phyloP scores from a whole-genome alignment of 2,329 filamentous ascomycete genomes.

The Ascosphaera acerosa region DNA sequence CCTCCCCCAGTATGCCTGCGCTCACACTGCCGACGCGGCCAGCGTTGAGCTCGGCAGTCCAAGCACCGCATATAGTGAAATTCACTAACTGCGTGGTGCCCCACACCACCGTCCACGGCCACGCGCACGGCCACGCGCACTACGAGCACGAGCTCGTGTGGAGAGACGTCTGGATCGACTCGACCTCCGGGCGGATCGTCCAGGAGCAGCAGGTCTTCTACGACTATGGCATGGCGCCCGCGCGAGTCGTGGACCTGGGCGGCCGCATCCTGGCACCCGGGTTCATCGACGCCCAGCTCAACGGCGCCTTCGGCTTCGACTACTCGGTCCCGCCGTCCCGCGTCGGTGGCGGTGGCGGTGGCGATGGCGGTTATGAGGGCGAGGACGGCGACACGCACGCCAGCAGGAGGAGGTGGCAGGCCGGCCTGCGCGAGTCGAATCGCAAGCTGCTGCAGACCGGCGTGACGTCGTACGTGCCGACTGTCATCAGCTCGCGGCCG shows the following conservation, averaged over 20 bases:
- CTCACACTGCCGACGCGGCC: no score
- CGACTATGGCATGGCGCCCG: conserved; percentile 28
- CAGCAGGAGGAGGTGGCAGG: conserved; percentile 32
- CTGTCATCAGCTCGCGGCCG: conserved; percentile 49
- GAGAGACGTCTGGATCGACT: conserved; percentile 76
- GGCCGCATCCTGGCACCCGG: conserved; percentile 68
- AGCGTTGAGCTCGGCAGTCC: conserved; percentile 3
- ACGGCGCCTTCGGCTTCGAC: conserved; percentile 81
- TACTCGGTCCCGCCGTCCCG: conserved; percentile 50
- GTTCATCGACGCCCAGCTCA: conserved; percentile 76
- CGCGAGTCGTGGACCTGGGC: conserved; percentile 50
- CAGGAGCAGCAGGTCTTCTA: conserved; percentile 36
- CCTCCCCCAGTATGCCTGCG: not conserved
- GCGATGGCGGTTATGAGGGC: no score
- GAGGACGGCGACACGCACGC: no score
- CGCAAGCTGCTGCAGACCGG: conserved; percentile 47
- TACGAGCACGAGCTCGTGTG: conserved; percentile 40
- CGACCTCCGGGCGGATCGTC: conserved; percentile 55
- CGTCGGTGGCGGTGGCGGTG: no score
- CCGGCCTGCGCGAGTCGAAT: conserved; percentile 48
- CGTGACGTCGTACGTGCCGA: conserved; percentile 71
- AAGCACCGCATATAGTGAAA: conserved; percentile 39
- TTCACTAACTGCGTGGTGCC: conserved; percentile 71
- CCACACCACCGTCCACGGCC: no score
- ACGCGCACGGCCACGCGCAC: no score